These are phyloP conservation scores for Casuarina equisetifolia DNA, from an alignment of 306 rosid genomes.

Conservation along the genomic window DNA sequence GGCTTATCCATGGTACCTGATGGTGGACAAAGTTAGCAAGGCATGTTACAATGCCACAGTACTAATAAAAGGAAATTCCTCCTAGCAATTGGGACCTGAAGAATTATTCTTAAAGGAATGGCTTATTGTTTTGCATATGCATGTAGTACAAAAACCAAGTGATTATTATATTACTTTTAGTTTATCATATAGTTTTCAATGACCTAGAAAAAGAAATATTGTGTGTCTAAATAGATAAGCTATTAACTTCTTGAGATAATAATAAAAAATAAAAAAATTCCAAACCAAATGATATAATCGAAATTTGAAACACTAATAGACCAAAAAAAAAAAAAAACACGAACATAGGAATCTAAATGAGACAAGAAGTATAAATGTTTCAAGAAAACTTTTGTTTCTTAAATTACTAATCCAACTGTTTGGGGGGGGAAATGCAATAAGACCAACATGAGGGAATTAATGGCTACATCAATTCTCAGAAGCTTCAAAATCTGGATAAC, in stretches of 20 bases:
- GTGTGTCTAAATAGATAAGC: not conserved
- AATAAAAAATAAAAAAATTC: too few relatives aligned
- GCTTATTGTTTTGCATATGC: too few relatives aligned
- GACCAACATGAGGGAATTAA: conserved; percentile 1
- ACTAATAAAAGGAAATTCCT: conserved; percentile 33
- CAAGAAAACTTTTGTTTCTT: too few relatives aligned
- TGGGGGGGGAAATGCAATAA: not conserved
- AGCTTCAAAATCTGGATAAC: conserved; percentile 22
- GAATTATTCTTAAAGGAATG: conserved; percentile 1
- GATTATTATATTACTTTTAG: too few relatives aligned
- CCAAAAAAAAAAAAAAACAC: too few relatives aligned
- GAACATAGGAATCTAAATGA: too few relatives aligned
- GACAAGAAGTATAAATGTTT: too few relatives aligned
- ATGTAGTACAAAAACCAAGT: too few relatives aligned
- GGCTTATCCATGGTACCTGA: conserved; percentile 10
- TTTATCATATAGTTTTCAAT: too few relatives aligned
- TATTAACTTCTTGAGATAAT: not conserved
- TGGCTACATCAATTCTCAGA: conserved; percentile 1
- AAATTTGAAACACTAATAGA: too few relatives aligned
- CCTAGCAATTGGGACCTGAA: conserved; percentile 29
- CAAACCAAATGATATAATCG: too few relatives aligned
- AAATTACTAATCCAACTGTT: conserved; percentile 18
- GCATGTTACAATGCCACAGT: conserved; percentile 30
- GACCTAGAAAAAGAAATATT: too few relatives aligned
- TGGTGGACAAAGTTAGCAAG: conserved; percentile 18